phyloP scores from a whole-genome alignment of 768 basidiomycete species.

The Lactifluus volemus region DNA sequence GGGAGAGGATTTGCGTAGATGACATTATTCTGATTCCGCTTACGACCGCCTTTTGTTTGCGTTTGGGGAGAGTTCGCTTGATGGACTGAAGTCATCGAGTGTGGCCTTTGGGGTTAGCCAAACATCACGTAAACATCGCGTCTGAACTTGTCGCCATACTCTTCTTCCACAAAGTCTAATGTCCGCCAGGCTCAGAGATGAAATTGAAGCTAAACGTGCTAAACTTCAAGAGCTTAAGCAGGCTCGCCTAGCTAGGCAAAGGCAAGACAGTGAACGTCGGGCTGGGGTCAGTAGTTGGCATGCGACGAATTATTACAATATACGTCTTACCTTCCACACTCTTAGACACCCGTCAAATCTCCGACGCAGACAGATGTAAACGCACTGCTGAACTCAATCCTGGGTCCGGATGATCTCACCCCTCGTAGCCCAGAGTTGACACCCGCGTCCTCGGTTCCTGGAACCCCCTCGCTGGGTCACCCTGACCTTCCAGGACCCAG shows the following conservation, averaged over 20 bases:
- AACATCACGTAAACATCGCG: conserved; percentile 20
- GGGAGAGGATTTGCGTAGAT: conserved; percentile 72
- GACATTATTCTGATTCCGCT: conserved; percentile 53
- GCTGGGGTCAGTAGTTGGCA: conserved; percentile 29
- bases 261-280: conserved; percentile 42
- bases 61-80: conserved; percentile 10
- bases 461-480: conserved; percentile 49
- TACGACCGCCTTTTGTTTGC: conserved; percentile 41
- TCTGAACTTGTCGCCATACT: neutral
- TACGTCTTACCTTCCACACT: conserved; percentile 11
- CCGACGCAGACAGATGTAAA: conserved; percentile 51
- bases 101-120: conserved; percentile 3
- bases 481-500: conserved; percentile 30
- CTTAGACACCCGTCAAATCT: conserved; percentile 22
- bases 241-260: conserved; percentile 63
- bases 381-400: conserved; percentile 53
- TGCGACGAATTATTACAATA: conserved; percentile 28
- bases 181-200: conserved; percentile 68
- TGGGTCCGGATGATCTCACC: conserved; percentile 38
- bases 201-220: conserved; percentile 84
- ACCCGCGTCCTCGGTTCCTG: conserved; percentile 62
- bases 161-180: conserved; percentile 22
- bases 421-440: conserved; percentile 59
- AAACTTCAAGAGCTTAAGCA: conserved; percentile 81
- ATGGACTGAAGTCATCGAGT: conserved; percentile 32